Evolutionary conservation across 208 protist genomes (phyloP).

Genomic region (Naegleria fowleri): DNA sequence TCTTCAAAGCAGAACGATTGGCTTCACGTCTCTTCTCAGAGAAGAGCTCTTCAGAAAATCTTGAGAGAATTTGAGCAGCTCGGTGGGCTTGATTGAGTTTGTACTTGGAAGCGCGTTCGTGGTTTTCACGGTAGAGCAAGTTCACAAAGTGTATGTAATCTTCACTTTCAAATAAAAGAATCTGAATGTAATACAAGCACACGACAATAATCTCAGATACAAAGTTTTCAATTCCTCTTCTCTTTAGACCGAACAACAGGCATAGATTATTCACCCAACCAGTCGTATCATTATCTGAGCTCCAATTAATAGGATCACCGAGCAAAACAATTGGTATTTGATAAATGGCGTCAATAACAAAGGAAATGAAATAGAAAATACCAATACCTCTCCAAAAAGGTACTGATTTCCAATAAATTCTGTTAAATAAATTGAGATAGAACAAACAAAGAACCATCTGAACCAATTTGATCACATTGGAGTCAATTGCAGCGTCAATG

Average conservation of each 20-base stretch:
- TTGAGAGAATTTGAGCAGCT: slow-evolving; percentile 8
- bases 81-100: neutral
- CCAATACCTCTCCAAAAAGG: neutral
- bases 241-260: neutral
- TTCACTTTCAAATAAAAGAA: neutral
- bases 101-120: neutral
- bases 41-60: neutral
- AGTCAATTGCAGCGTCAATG: neutral
- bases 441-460: neutral
- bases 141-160: slow-evolving; percentile 18
- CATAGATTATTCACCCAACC: neutral
- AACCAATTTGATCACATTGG: neutral
- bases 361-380: neutral
- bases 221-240: neutral
- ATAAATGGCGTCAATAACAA: neutral
- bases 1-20: neutral
- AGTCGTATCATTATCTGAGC: neutral
- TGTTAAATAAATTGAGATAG: slow-evolving; percentile 1
- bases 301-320: neutral
- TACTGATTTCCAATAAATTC: neutral
- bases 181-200: neutral
- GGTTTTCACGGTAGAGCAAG: neutral
- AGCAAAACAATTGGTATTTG: neutral
- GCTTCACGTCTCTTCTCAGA: neutral
- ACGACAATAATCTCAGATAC: neutral